Conservation (phyloP, 805 yeast species). For the Komagataella populi region DNA sequence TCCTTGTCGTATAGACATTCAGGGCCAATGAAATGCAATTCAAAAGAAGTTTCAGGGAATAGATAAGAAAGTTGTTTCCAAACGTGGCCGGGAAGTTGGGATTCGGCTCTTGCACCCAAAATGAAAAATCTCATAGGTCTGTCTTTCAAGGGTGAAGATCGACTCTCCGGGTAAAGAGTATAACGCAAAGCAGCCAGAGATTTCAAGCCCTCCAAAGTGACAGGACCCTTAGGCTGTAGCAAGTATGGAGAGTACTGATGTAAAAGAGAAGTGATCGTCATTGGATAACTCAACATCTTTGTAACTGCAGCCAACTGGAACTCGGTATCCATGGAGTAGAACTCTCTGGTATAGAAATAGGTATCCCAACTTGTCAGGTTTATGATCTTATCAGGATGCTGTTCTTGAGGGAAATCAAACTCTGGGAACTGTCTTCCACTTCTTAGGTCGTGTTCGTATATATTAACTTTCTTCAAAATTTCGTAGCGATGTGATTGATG, state of each 20-base stretch:
- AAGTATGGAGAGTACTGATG: conserved; percentile 81
- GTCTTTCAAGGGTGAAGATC: conserved; percentile 53
- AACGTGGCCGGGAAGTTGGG: conserved; percentile 85
- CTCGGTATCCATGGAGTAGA: conserved; percentile 93
- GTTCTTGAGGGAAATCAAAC: conserved; percentile 80
- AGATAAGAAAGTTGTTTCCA: conserved; percentile 89
- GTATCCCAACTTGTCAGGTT: conserved; percentile 86
- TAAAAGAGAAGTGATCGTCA: conserved; percentile 73
- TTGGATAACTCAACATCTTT: conserved; percentile 85
- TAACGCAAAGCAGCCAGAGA: conserved; percentile 87
- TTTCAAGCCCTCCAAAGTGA: conserved; percentile 85
- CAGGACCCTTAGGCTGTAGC: conserved; percentile 71
- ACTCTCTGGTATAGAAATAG: conserved; percentile 83
- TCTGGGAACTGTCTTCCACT: conserved; percentile 93
- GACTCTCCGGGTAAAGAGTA: conserved; percentile 66
- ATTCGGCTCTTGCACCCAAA: conserved; percentile 85
- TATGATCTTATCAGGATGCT: conserved; percentile 59
- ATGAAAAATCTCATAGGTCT: conserved; percentile 84
- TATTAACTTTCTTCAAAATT: conserved; percentile 71
- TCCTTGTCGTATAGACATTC: conserved; percentile 72
- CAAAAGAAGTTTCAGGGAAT: conserved; percentile 73
- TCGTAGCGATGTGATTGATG: conserved; percentile 58
- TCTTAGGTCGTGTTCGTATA: conserved; percentile 89
- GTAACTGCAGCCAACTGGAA: conserved; percentile 92
- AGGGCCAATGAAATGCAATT: conserved; percentile 89